phyloP scores from a whole-genome alignment of 331 rosid species.

The Telfairia occidentalis region DNA sequence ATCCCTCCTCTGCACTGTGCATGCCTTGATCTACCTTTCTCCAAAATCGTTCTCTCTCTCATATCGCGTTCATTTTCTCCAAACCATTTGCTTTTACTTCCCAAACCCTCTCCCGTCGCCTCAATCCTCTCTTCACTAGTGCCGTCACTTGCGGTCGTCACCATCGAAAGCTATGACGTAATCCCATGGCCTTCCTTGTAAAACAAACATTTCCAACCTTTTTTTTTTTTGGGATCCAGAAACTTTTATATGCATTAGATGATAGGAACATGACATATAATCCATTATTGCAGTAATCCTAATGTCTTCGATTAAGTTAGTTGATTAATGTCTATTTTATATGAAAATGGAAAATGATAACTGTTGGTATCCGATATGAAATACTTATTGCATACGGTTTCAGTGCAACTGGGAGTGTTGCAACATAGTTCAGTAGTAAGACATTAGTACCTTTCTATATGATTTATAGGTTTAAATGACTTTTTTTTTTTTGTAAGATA shows the following conservation, averaged over 20 bases:
- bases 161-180: too few relatives aligned
- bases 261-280: neutral
- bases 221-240: conserved; percentile 1
- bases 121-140: too few relatives aligned
- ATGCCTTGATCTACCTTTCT: too few relatives aligned
- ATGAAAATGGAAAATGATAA: neutral
- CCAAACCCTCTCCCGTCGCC: too few relatives aligned
- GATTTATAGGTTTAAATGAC: neutral
- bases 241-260: neutral
- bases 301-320: neutral
- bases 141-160: too few relatives aligned
- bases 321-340: neutral
- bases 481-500: neutral
- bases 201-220: neutral
- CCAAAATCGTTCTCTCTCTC: too few relatives aligned
- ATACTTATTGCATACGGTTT: neutral
- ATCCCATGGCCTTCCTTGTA: too few relatives aligned
- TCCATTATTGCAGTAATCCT: neutral
- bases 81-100: too few relatives aligned
- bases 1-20: too few relatives aligned
- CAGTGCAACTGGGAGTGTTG: neutral
- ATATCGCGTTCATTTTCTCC: too few relatives aligned
- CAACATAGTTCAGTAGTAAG: neutral
- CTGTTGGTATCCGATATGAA: neutral
- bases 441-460: neutral